These are phyloP conservation scores for Monascus ruber DNA, from an alignment of 2,329 filamentous ascomycete species.

Conservation along the genomic window DNA sequence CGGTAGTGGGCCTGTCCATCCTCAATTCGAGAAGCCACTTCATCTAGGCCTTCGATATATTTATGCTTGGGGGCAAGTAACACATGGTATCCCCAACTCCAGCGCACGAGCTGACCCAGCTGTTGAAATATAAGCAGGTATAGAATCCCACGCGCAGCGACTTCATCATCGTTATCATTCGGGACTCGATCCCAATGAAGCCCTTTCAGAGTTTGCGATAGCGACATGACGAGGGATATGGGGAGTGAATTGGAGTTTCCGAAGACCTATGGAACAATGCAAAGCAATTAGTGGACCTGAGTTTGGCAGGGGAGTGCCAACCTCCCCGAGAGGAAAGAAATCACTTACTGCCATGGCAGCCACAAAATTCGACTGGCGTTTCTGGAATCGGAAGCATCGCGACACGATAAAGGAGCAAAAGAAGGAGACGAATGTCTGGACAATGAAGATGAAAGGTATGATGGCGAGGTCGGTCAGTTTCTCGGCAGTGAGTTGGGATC, in stretches of 20 bases:
- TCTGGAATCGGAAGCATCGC: constrained; percentile 67
- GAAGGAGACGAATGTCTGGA: constrained; percentile 83
- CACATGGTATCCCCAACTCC: constrained; percentile 97
- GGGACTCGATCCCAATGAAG: constrained; percentile 88
- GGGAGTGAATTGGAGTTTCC: constrained; percentile 97
- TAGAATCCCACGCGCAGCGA: constrained; percentile 82
- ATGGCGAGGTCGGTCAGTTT: constrained; percentile 84
- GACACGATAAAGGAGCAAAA: constrained; percentile 59
- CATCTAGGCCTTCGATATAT: constrained; percentile 32
- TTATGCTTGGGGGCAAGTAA: constrained; percentile 71
- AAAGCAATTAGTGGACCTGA: constrained; percentile 1
- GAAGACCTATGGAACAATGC: constrained; percentile 51
- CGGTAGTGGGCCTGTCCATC: constrained; percentile 29
- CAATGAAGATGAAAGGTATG: constrained; percentile 85
- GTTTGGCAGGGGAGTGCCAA: neutral
- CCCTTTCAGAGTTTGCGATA: constrained; percentile 83
- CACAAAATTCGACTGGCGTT: constrained; percentile 84
- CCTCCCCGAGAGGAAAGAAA: neutral
- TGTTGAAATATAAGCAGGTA: constrained; percentile 98
- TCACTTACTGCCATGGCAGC: constrained; percentile 73
- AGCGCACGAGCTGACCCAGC: constrained; percentile 83
- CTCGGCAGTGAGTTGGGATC: constrained; percentile 82
- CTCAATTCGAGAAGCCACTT: constrained; percentile 25
- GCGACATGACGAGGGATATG: constrained; percentile 86
- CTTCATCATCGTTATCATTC: constrained; percentile 89